These are phyloP conservation scores for Botryotinia calthae DNA, from an alignment of 2,329 filamentous ascomycete species.

Conservation along the genomic window DNA sequence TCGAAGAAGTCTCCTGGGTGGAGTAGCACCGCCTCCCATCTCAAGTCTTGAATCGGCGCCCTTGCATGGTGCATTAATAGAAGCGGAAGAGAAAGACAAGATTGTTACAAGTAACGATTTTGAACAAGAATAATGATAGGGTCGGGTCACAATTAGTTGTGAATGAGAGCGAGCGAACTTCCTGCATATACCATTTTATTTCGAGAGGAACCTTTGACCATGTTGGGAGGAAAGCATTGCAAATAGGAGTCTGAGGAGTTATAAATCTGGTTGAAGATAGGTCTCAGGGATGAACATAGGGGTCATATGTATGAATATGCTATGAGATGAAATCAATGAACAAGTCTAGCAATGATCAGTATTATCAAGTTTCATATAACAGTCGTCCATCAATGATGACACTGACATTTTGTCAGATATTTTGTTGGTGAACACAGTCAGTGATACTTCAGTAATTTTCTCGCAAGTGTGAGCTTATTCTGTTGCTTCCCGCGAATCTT, in stretches of 20 bases:
- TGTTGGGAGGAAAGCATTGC: slow-evolving; percentile 3
- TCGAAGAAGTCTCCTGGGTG: slow-evolving; percentile 53
- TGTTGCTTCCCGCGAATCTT: background rate
- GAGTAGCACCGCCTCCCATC: slow-evolving; percentile 39
- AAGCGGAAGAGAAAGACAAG: slow-evolving; percentile 14
- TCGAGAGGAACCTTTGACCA: background rate
- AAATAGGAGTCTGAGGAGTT: slow-evolving; percentile 10
- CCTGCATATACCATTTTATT: slow-evolving; percentile 21
- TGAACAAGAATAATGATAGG: slow-evolving; percentile 10
- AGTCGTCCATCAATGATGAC: background rate
- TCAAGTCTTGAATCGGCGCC: slow-evolving; percentile 51
- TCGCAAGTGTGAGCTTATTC: background rate
- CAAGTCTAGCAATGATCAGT: background rate
- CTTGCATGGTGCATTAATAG: slow-evolving; percentile 34
- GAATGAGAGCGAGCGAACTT: background rate
- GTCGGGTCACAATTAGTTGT: background rate
- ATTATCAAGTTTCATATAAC: background rate
- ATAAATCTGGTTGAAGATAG: background rate
- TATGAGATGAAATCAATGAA: slow-evolving; percentile 1
- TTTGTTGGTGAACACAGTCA: background rate
- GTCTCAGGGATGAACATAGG: background rate
- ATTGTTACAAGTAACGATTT: slow-evolving; percentile 8
- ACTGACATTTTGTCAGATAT: background rate
- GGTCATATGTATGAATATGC: slow-evolving; percentile 14
- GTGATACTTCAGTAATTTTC: background rate